A percentile compares a stretch with the other conserved stretches of the same genome.
These are phyloP conservation scores for Myriosclerotinia scirpicola DNA, from an alignment of 2,329 filamentous ascomycete species.

Conservation along the genomic window DNA sequence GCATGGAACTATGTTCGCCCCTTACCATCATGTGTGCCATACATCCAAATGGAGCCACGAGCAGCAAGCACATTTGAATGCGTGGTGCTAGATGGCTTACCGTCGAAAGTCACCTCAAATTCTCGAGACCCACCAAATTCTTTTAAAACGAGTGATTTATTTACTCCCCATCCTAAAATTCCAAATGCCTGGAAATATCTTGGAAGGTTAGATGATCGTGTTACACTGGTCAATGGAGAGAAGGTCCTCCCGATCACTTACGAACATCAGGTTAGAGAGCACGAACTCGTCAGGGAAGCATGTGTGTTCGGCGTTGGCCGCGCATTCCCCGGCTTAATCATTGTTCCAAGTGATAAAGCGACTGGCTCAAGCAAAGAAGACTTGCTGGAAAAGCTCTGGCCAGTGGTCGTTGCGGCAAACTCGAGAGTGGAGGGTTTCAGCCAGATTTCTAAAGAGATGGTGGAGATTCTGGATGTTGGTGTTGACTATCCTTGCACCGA, in stretches of 20 bases:
- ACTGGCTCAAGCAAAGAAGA: slow-evolving; percentile 45
- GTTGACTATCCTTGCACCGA: slow-evolving; percentile 50
- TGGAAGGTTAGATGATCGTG: slow-evolving; percentile 47
- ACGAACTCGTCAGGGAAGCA: slow-evolving; percentile 55
- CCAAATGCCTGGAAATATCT: slow-evolving; percentile 49
- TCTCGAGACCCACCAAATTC: slow-evolving; percentile 45
- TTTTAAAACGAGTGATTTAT: slow-evolving; percentile 49
- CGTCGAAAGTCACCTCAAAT: slow-evolving; percentile 45
- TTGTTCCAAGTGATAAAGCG: slow-evolving; percentile 52
- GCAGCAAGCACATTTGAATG: slow-evolving; percentile 26
- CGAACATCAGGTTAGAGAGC: slow-evolving; percentile 55
- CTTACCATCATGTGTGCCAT: slow-evolving; percentile 22
- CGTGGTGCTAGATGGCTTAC: slow-evolving; percentile 43
- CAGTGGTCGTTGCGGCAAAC: slow-evolving; percentile 54
- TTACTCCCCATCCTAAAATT: slow-evolving; percentile 45
- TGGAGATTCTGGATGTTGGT: slow-evolving; percentile 49
- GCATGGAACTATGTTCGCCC: slow-evolving; percentile 61
- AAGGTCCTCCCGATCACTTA: slow-evolving; percentile 49
- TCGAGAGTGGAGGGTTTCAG: slow-evolving; percentile 52
- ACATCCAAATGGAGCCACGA: slow-evolving; percentile 26
- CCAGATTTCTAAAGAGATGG: slow-evolving; percentile 52
- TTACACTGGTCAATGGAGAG: slow-evolving; percentile 51
- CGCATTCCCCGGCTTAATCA: slow-evolving; percentile 52
- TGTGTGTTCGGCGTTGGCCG: slow-evolving; percentile 57
- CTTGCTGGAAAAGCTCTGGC: slow-evolving; percentile 51